A percentile compares a stretch with the other conserved stretches of the same genome.
Evolutionary conservation across 371 early-diverging fungal species (phyloP).

Genomic region (Syncephalastrum monosporum): DNA sequence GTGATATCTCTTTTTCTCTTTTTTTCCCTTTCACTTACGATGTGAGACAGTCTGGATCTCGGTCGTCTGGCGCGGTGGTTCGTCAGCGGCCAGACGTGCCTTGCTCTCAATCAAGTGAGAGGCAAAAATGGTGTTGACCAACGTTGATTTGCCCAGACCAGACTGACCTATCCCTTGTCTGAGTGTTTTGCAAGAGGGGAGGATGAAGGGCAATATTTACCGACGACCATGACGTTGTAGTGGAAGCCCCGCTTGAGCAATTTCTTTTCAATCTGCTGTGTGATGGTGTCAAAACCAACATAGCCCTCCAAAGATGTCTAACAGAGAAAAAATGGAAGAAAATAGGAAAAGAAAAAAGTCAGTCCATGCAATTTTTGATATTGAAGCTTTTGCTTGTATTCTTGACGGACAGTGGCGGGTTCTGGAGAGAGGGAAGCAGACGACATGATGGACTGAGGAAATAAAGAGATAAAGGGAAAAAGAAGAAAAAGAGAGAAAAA

Average conservation of each 20-base stretch:
- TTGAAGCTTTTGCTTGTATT: neutral
- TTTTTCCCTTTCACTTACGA: slow-evolving; percentile 37
- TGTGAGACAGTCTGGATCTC: slow-evolving; percentile 85
- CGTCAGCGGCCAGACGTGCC: slow-evolving; percentile 72
- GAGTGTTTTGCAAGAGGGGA: neutral
- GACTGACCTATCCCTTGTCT: slow-evolving; percentile 74
- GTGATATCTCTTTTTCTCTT: neutral
- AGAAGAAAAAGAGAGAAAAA: slow-evolving; percentile 13
- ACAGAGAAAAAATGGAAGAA: neutral
- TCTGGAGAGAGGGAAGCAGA: slow-evolving; percentile 17
- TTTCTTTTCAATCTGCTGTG: slow-evolving; percentile 91
- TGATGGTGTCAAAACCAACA: slow-evolving; percentile 95
- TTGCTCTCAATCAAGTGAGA: slow-evolving; percentile 84
- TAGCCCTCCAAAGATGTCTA: slow-evolving; percentile 70
- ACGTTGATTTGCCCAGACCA: slow-evolving; percentile 98
- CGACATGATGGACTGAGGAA: slow-evolving; percentile 10
- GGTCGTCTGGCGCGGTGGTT: slow-evolving; percentile 79
- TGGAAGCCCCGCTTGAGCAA: slow-evolving; percentile 91
- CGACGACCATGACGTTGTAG: slow-evolving; percentile 94
- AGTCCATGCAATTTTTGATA: neutral
- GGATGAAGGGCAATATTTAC: slow-evolving; percentile 35
- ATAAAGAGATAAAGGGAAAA: slow-evolving; percentile 6
- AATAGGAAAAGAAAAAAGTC: slow-evolving; percentile 1
- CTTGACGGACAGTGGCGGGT: slow-evolving; percentile 17
- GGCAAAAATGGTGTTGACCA: slow-evolving; percentile 94